Evolutionary conservation across 768 basidiomycete genomes (phyloP), one percentile per base, ranked within the genome.

Genomic region (Sporobolomyces roseus): DNA sequence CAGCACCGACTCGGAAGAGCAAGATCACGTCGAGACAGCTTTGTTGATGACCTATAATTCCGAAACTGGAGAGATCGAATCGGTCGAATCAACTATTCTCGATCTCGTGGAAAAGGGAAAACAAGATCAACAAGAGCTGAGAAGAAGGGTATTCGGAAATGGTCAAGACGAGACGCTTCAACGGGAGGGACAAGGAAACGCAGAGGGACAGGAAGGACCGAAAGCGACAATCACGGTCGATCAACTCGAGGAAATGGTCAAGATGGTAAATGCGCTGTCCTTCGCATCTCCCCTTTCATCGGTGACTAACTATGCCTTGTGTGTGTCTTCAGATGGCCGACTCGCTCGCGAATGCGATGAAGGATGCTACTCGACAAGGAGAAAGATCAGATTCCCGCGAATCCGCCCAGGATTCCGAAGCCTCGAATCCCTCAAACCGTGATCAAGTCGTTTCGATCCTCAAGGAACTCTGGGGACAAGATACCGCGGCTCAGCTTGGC

Each of bases 61-160:
- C 23, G 63, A 70, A 13, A 65, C 63, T 36, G 63, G 63, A 30
- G 53, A 70, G 33, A 65, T 70, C 63, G 60, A 65, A 41, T 65
- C 63, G 35, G 53, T 52, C 14, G 54, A 55, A 55, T n/a, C 54
- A 21, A 36, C 35, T 8, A 3, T 55, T 35, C 35, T 25, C 9
- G 33, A 55, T 21, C 6, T 10, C 21, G 17, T 21, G 45, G 45
- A 7, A 14, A 21, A 21, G 7, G 45, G 45, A 23, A 21, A 21
- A 46, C 6, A 46, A 8, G 43, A 46, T n/a, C n/a, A n/a, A n/a
- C n/a, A n/a, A 10, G 35, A 50, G 21, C 21, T 50, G 27, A 29
- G 38, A 19, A 30, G 53, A 38, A 5, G 45, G 9, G 33, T 29
- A 8, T 25, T 25, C 21, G 49, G 49, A 27, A 2, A 23, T 29